Evolutionary conservation across 2,329 filamentous ascomycete species (phyloP).

Genomic region (Curvularia eragrostidis): DNA sequence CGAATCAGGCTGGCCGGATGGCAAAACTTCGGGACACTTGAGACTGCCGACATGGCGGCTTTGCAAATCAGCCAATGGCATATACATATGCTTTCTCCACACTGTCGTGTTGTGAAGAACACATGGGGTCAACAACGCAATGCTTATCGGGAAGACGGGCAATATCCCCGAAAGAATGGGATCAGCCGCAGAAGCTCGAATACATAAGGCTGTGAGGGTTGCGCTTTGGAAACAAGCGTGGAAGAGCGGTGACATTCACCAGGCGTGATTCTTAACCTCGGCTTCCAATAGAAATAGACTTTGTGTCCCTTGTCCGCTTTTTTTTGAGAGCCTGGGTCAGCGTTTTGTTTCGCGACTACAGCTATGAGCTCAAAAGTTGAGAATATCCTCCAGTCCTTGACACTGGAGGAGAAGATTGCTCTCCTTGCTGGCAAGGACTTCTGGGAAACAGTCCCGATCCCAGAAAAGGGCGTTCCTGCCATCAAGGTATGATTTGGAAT

Average conservation of each 20-base stretch:
- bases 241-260: conserved; percentile 10
- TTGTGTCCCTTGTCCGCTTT: neutral
- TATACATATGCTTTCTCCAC: conserved; percentile 21
- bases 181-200: neutral
- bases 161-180: conserved; percentile 17
- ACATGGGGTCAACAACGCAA: conserved; percentile 4
- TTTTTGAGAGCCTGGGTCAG: neutral
- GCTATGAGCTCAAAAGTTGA: conserved; percentile 38
- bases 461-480: conserved; percentile 65
- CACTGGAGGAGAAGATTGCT: conserved; percentile 46
- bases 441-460: conserved; percentile 70
- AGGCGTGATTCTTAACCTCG: neutral
- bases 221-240: neutral
- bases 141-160: conserved; percentile 24
- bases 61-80: conserved; percentile 18
- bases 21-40: conserved; percentile 28
- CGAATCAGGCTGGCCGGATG: conserved; percentile 19
- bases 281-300: neutral
- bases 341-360: neutral
- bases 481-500: conserved; percentile 48
- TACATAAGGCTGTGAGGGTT: conserved; percentile 12
- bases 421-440: conserved; percentile 61
- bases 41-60: conserved; percentile 11
- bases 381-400: conserved; percentile 40
- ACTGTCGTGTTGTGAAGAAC: conserved; percentile 10